Percentiles rank a stretch among this genome's conserved stretches.
phyloP scores from a whole-genome alignment of 495 filamentous ascomycete species.

The Cercophora newfieldiana region DNA sequence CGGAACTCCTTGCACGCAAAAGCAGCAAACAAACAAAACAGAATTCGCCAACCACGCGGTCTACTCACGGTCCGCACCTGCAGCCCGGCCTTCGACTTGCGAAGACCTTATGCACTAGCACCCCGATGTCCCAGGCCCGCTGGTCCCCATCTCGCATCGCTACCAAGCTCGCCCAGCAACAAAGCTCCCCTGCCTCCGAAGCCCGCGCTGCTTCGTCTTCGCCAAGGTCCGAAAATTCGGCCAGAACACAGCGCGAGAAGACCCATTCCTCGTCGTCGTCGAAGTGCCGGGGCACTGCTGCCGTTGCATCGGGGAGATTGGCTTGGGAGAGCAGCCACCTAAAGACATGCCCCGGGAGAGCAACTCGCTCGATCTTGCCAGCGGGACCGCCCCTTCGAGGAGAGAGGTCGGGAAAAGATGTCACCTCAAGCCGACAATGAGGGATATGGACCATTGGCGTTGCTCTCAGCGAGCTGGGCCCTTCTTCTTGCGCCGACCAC shows the following conservation, averaged over 20 bases:
- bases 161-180: slow-evolving; percentile 33
- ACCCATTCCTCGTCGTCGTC: slow-evolving; percentile 36
- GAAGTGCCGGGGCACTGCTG: slow-evolving; percentile 16
- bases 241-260: slow-evolving; percentile 29
- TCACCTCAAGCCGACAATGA: slow-evolving; percentile 25
- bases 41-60: background rate
- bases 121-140: slow-evolving; percentile 15
- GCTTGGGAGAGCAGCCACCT: slow-evolving; percentile 21
- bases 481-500: background rate
- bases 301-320: slow-evolving; percentile 1
- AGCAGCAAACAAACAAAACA: background rate
- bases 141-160: slow-evolving; percentile 6
- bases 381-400: background rate
- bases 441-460: slow-evolving; percentile 29
- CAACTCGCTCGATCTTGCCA: slow-evolving; percentile 23
- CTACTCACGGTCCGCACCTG: background rate
- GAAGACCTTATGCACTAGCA: slow-evolving; percentile 20
- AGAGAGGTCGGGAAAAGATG: background rate
- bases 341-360: slow-evolving; percentile 23
- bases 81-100: slow-evolving; percentile 9
- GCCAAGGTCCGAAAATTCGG: slow-evolving; percentile 31
- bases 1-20: background rate
- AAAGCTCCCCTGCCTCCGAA: slow-evolving; percentile 26
- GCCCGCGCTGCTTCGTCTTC: slow-evolving; percentile 24
- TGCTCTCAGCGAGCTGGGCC: background rate